phyloP scores from a whole-genome alignment of 1,284 basidiomycete genomes.

The Ceratobasidium sp. region DNA sequence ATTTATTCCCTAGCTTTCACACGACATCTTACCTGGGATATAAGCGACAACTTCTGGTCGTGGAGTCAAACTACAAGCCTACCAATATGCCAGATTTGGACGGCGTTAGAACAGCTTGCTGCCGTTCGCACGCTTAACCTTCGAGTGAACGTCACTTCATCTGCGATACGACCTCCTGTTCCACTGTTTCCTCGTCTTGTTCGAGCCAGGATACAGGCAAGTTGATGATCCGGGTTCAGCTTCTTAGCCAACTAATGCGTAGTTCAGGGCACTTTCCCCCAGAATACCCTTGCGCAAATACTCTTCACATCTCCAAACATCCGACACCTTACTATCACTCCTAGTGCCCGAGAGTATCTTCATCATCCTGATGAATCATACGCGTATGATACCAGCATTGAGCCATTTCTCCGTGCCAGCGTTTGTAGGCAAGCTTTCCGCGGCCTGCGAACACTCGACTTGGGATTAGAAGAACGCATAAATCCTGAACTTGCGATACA shows the following conservation, averaged over 20 bases:
- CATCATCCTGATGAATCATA: background rate
- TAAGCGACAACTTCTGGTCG: background rate
- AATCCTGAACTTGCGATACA: slow-evolving; percentile 7
- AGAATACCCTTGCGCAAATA: slow-evolving; percentile 1
- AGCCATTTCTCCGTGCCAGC: slow-evolving; percentile 6
- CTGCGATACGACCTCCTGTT: background rate
- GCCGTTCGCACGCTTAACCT: slow-evolving; percentile 10
- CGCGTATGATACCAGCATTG: slow-evolving; percentile 5
- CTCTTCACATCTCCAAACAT: slow-evolving; percentile 11
- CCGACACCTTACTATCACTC: background rate
- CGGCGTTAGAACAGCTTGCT: background rate
- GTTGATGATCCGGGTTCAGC: background rate
- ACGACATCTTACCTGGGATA: slow-evolving; percentile 11
- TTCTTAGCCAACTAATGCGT: background rate
- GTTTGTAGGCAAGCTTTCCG: background rate
- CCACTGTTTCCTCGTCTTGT: slow-evolving; percentile 19
- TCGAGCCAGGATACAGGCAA: slow-evolving; percentile 6
- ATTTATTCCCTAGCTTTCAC: background rate
- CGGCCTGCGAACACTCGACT: background rate
- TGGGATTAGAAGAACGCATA: background rate
- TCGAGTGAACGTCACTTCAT: background rate
- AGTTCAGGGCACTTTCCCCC: slow-evolving; percentile 10
- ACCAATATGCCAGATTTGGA: slow-evolving; percentile 10
- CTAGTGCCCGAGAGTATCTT: slow-evolving; percentile 4
- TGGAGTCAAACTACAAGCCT: background rate